phyloP scores from a whole-genome alignment of 2,329 filamentous ascomycete genomes.

The Grosmannia penicillata region DNA sequence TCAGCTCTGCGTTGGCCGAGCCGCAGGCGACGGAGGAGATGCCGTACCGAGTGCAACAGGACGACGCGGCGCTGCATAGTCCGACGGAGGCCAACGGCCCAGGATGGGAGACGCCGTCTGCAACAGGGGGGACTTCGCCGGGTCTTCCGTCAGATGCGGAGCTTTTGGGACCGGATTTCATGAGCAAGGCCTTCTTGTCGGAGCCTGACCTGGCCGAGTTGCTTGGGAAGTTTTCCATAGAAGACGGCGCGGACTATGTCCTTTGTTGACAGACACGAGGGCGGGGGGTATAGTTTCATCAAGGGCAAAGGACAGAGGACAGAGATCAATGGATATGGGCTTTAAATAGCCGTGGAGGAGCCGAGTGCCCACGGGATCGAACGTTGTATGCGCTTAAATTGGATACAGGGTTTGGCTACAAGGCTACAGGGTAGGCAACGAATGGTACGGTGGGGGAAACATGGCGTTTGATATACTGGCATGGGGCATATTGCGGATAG shows the following conservation, averaged over 20 bases:
- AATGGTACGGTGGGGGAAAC: too few relatives aligned
- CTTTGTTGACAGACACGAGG: conserved; percentile 7
- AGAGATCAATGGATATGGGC: too few relatives aligned
- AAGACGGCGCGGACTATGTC: conserved; percentile 6
- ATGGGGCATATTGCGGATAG: too few relatives aligned
- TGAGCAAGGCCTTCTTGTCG: conserved; percentile 4
- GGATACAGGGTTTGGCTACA: too few relatives aligned
- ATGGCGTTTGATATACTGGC: too few relatives aligned
- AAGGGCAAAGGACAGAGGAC: too few relatives aligned
- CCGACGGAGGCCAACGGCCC: conserved; percentile 4
- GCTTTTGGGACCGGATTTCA: background rate
- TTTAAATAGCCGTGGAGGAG: too few relatives aligned
- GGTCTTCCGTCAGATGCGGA: background rate
- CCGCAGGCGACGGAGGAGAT: conserved; percentile 5
- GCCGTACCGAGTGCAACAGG: conserved; percentile 9
- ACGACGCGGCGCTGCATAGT: conserved; percentile 10
- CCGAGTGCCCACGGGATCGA: too few relatives aligned
- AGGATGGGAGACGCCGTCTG: conserved; percentile 5
- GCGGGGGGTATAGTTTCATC: too few relatives aligned
- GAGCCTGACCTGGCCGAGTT: conserved; percentile 7
- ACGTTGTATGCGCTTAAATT: too few relatives aligned
- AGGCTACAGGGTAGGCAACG: too few relatives aligned
- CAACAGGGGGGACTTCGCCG: conserved; percentile 2
- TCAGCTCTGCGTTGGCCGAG: conserved; percentile 6
- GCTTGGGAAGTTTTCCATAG: conserved; percentile 8